Base-by-base conservation (phyloP, 768 basidiomycete genomes). In the Sutorius australiensis region DNA sequence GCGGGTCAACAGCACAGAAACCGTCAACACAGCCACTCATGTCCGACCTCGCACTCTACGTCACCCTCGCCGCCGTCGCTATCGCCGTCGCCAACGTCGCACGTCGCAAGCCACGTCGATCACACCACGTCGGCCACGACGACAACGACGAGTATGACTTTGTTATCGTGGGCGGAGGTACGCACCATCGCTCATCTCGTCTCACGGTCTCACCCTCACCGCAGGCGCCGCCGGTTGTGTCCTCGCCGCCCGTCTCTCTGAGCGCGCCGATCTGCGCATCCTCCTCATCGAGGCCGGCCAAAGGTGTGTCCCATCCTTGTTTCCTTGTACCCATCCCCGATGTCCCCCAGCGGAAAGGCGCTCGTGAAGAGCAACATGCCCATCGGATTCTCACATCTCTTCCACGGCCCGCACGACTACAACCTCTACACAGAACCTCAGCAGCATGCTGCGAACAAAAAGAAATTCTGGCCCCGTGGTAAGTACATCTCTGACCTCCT, bases 381-480 rank as follows among this genome's bases (percentile, higher is more conserved):
- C 16, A 67, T 70, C 17, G 77, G 66, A 0, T 83, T 62, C 56
- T 57, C 64, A 32, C 57, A 64, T 9, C 61, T 87, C 13, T 79
- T 80, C 52, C 65, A 54, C 47, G 66, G 75, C 3, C 72, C 73
- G 40, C 74, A 80, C 62, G 79, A 81, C 30, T 86, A 80, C 61
- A 65, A 74, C 32, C 53, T 88, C 27, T 75, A 69, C 54, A 87
- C 87, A 0, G 79, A 79, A 17, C 78, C 82, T 0, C 86, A 87
- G 59, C 53, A 58, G 6, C 67, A 77, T 54, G 80, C 80, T 2
- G 72, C 70, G 32, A 75, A 76, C 17, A 72, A 72, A 60, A 72
- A 68, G 54, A 72, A 75, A 34, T 84, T 73, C 50, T 88, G 84
- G 82, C 87, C 87, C 0, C 72, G 87, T 72, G 87, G 86, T 84